phyloP scores from a whole-genome alignment of 1,284 basidiomycete species.

The Phaffia rhodozyma region DNA sequence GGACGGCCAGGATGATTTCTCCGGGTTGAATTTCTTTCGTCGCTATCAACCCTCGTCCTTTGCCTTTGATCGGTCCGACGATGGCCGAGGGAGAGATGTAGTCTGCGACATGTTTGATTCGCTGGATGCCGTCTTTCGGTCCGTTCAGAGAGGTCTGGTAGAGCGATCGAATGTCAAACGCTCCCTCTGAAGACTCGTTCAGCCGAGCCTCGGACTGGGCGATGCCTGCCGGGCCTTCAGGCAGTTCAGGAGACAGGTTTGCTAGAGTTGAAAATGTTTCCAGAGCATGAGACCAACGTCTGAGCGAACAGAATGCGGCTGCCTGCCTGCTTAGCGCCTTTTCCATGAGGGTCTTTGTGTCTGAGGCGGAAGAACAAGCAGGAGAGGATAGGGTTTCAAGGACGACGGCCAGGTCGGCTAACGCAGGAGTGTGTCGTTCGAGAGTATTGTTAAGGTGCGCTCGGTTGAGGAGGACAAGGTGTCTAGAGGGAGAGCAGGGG shows the following conservation, averaged over 20 bases:
- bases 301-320: slow-evolving; percentile 12
- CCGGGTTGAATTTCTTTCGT: slow-evolving; percentile 7
- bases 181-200: not conserved
- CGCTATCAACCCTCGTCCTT: slow-evolving; percentile 15
- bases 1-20: slow-evolving; percentile 12
- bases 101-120: slow-evolving; percentile 10
- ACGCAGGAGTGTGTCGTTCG: slow-evolving; percentile 8
- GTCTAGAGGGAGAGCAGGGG: not conserved
- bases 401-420: slow-evolving; percentile 1
- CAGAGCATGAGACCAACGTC: slow-evolving; percentile 9
- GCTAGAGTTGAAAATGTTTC: not conserved
- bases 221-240: not conserved
- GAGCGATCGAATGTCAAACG: slow-evolving; percentile 2
- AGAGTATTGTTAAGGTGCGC: slow-evolving; percentile 1
- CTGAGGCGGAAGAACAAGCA: not conserved
- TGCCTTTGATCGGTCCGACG: slow-evolving; percentile 7
- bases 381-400: not conserved
- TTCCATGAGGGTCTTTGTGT: not conserved
- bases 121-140: not conserved
- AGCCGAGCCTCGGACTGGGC: slow-evolving; percentile 8
- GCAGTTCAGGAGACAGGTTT: not conserved
- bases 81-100: slow-evolving; percentile 8
- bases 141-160: not conserved
- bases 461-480: slow-evolving; percentile 8
- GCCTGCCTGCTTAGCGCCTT: slow-evolving; percentile 1